phyloP scores from a whole-genome alignment of 2,329 filamentous ascomycete species.

The Graphilbum ipis-grandicollis region DNA sequence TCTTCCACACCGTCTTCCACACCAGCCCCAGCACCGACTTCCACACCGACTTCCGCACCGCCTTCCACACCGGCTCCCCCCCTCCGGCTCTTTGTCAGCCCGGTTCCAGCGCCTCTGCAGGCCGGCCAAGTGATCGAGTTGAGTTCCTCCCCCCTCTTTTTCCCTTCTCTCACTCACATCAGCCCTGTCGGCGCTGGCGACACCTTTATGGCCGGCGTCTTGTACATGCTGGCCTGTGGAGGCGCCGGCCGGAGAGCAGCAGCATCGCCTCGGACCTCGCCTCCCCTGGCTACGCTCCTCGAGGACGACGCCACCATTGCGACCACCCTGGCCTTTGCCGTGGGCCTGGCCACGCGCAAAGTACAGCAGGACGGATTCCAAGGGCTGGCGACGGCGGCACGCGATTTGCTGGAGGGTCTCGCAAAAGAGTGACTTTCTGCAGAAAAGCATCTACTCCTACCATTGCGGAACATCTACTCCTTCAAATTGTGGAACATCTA shows the following conservation, averaged over 20 bases:
- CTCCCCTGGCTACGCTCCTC: background rate
- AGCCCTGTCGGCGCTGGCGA: conserved; percentile 60
- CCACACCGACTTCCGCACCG: too few relatives aligned
- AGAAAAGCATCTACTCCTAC: too few relatives aligned
- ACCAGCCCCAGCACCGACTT: too few relatives aligned
- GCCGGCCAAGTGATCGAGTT: background rate
- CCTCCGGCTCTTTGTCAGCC: too few relatives aligned
- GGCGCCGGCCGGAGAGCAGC: conserved; percentile 10
- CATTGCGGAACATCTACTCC: too few relatives aligned
- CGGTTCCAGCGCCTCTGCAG: background rate
- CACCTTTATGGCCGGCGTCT: conserved; percentile 56
- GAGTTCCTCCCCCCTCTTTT: background rate
- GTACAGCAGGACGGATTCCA: conserved; percentile 49
- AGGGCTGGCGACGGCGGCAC: conserved; percentile 18
- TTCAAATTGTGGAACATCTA: too few relatives aligned
- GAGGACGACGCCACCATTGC: conserved; percentile 26
- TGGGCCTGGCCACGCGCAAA: conserved; percentile 49
- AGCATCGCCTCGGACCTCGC: too few relatives aligned
- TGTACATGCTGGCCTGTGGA: conserved; percentile 41
- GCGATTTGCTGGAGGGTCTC: too few relatives aligned
- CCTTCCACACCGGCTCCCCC: too few relatives aligned
- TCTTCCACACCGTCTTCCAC: conserved; percentile 27
- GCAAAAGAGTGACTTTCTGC: too few relatives aligned
- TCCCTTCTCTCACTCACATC: too few relatives aligned
- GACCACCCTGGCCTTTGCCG: conserved; percentile 40